Conservation (phyloP, 371 early-diverging fungal genomes). For the Massospora cicadina region DNA sequence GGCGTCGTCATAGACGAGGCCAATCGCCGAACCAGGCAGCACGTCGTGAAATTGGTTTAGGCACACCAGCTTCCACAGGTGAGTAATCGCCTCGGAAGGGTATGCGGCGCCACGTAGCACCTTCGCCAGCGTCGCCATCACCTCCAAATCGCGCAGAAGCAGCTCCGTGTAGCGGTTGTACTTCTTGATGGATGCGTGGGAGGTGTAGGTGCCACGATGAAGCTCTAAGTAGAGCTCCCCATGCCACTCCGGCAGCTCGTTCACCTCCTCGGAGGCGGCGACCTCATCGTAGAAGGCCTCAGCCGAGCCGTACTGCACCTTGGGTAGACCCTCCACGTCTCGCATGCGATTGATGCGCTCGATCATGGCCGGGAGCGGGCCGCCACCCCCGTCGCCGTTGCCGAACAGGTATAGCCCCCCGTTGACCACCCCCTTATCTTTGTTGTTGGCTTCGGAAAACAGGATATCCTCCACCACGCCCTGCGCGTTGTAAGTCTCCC, state of each 20-base stretch:
- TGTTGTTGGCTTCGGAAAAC: constrained; percentile 53
- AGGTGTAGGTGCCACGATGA: constrained; percentile 93
- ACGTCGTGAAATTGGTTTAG: constrained; percentile 96
- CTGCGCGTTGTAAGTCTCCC: constrained; percentile 20
- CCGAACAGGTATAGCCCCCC: constrained; percentile 74
- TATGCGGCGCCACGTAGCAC: constrained; percentile 21
- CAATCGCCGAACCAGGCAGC: constrained; percentile 83
- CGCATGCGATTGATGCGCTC: constrained; percentile 61
- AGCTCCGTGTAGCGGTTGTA: constrained; percentile 73
- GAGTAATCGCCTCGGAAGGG: constrained; percentile 48
- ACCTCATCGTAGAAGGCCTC: constrained; percentile 60
- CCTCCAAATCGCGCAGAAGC: constrained; percentile 67
- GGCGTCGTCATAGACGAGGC: constrained; percentile 73
- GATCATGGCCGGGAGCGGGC: constrained; percentile 70
- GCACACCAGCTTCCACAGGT: constrained; percentile 79
- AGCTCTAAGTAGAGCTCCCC: constrained; percentile 94
- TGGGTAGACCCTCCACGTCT: constrained; percentile 55
- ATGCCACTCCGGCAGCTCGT: constrained; percentile 62
- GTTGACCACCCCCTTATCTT: constrained; percentile 63
- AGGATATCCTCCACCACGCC: not conserved
- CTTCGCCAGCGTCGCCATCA: constrained; percentile 30
- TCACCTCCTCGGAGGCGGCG: constrained; percentile 21
- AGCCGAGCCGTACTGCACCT: constrained; percentile 51
- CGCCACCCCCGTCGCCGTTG: constrained; percentile 95
- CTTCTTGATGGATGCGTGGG: constrained; percentile 69